Evolutionary conservation across 345 rosid genomes (phyloP).

Genomic region (Acer yangbiense): DNA sequence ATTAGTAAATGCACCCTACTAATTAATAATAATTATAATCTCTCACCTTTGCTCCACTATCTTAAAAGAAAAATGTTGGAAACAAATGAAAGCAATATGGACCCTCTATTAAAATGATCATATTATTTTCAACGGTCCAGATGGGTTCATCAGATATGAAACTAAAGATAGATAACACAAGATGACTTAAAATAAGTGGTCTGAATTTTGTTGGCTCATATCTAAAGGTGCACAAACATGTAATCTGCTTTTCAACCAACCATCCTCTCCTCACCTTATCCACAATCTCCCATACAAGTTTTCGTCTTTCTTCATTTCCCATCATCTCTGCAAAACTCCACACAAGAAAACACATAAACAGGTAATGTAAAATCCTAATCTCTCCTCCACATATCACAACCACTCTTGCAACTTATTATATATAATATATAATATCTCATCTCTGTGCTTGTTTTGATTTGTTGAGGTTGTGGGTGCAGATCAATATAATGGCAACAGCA

Average conservation of each 20-base stretch:
- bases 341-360: background rate
- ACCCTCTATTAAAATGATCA: no score
- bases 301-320: slow-evolving; percentile 12
- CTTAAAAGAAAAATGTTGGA: no score
- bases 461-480: slow-evolving; percentile 15
- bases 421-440: no score
- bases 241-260: slow-evolving; percentile 27
- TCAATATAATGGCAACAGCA: slow-evolving; percentile 34
- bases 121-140: background rate
- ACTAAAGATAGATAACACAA: background rate
- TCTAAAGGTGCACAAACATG: slow-evolving; percentile 13
- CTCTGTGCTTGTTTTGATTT: background rate
- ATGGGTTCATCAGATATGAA: background rate
- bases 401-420: background rate
- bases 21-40: no score
- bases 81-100: no score
- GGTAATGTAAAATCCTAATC: background rate
- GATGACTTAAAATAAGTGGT: slow-evolving; percentile 7
- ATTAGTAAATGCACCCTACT: no score
- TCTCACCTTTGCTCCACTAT: no score
- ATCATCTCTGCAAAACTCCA: slow-evolving; percentile 1
- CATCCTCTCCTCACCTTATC: slow-evolving; percentile 29
- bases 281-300: slow-evolving; percentile 14
- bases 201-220: slow-evolving; percentile 22
- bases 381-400: background rate